phyloP scores from a whole-genome alignment of 805 yeast genomes.

The Jamesozyma spencerorum region DNA sequence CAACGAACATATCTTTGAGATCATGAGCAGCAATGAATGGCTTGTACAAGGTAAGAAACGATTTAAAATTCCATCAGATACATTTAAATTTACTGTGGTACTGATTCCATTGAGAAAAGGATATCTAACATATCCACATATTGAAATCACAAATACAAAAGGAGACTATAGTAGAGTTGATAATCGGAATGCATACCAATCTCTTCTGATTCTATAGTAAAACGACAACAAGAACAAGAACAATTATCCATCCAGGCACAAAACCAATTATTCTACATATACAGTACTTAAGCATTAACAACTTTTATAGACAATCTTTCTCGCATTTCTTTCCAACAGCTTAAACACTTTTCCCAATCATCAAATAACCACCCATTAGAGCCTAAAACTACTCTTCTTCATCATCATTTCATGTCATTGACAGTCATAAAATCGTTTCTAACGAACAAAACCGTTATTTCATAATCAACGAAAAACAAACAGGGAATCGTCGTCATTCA shows the following conservation, averaged over 20 bases:
- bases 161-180: slow-evolving; percentile 48
- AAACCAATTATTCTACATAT: too few relatives aligned
- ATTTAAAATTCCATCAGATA: slow-evolving; percentile 35
- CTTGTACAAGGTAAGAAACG: slow-evolving; percentile 62
- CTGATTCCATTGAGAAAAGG: slow-evolving; percentile 75
- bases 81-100: slow-evolving; percentile 34
- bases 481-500: background rate
- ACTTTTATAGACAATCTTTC: too few relatives aligned
- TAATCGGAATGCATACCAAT: slow-evolving; percentile 57
- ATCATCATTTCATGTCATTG: background rate
- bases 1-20: slow-evolving; percentile 34
- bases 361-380: too few relatives aligned
- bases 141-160: slow-evolving; percentile 36
- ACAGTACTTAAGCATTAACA: too few relatives aligned
- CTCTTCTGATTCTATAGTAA: slow-evolving; percentile 41
- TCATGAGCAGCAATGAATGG: slow-evolving; percentile 64
- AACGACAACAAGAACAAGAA: background rate
- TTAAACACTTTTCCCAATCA: too few relatives aligned
- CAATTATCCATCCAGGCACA: background rate
- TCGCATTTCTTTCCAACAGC: too few relatives aligned
- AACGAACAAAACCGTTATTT: too few relatives aligned
- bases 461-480: too few relatives aligned
- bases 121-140: slow-evolving; percentile 54
- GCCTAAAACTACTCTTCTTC: too few relatives aligned
- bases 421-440: background rate